Evolutionary conservation across 805 yeast species (phyloP).

Genomic region (Ogataea ganodermae): DNA sequence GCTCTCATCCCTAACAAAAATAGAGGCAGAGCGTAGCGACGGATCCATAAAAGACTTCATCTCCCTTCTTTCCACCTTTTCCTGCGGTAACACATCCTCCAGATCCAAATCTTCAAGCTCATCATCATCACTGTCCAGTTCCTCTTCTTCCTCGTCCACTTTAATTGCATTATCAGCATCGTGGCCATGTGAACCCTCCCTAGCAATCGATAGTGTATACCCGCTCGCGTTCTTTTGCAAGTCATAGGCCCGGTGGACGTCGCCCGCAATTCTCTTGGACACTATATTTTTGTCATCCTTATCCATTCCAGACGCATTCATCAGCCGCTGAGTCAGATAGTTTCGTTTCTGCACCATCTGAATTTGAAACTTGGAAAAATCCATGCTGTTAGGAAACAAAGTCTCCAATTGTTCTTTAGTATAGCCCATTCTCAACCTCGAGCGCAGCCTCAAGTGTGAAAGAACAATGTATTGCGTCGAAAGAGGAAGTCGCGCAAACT

Average conservation of each 20-base stretch:
- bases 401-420: constrained; percentile 82
- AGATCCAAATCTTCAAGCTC: constrained; percentile 52
- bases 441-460: constrained; percentile 77
- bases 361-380: constrained; percentile 90
- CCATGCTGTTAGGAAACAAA: constrained; percentile 82
- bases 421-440: constrained; percentile 94
- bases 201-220: constrained; percentile 67
- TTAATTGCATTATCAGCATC: constrained; percentile 48
- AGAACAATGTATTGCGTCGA: constrained; percentile 86
- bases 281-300: constrained; percentile 41
- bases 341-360: constrained; percentile 91
- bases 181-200: constrained; percentile 44
- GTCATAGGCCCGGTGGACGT: constrained; percentile 72
- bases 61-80: neutral
- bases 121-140: constrained; percentile 19
- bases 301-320: constrained; percentile 82
- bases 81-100: constrained; percentile 58
- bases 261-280: constrained; percentile 76
- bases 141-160: constrained; percentile 37
- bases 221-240: constrained; percentile 79
- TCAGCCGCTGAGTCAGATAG: constrained; percentile 80
- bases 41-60: constrained; percentile 24
- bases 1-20: constrained; percentile 20
- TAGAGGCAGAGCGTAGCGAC: constrained; percentile 11
- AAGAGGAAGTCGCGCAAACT: constrained; percentile 74